Conservation (phyloP, 768 basidiomycete species). For the Termitomyces sp. region DNA sequence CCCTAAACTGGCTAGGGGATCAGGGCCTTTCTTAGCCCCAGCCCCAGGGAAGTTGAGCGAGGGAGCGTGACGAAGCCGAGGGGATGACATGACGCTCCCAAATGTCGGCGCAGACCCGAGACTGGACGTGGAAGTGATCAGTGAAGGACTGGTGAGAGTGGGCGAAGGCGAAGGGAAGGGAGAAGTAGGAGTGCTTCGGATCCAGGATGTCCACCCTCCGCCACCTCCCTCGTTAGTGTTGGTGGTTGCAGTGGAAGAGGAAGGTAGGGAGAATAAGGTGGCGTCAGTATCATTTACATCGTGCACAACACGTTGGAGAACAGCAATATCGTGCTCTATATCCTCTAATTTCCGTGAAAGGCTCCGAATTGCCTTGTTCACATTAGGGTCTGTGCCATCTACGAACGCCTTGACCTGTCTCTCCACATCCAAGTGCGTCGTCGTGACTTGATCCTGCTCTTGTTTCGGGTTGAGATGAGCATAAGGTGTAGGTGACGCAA, state of each 20-base stretch:
- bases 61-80: constrained; percentile 44
- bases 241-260: neutral
- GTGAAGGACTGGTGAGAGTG: constrained; percentile 21
- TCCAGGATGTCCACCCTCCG: constrained; percentile 54
- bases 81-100: constrained; percentile 65
- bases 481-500: constrained; percentile 9
- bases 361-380: constrained; percentile 38
- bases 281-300: constrained; percentile 25
- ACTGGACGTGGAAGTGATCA: constrained; percentile 17
- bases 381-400: constrained; percentile 42
- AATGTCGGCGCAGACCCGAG: constrained; percentile 47
- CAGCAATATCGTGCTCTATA: constrained; percentile 71
- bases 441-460: constrained; percentile 14
- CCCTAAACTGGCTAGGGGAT: constrained; percentile 41
- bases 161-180: neutral
- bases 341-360: constrained; percentile 64
- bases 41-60: constrained; percentile 28
- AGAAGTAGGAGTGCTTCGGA: constrained; percentile 25
- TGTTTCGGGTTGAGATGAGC: neutral
- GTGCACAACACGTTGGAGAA: constrained; percentile 55
- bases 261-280: constrained; percentile 3
- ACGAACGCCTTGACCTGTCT: constrained; percentile 51
- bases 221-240: constrained; percentile 15
- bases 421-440: constrained; percentile 33
- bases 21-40: constrained; percentile 12